phyloP scores from a whole-genome alignment of 805 yeast species.

The Blastobotrys terrestris region DNA sequence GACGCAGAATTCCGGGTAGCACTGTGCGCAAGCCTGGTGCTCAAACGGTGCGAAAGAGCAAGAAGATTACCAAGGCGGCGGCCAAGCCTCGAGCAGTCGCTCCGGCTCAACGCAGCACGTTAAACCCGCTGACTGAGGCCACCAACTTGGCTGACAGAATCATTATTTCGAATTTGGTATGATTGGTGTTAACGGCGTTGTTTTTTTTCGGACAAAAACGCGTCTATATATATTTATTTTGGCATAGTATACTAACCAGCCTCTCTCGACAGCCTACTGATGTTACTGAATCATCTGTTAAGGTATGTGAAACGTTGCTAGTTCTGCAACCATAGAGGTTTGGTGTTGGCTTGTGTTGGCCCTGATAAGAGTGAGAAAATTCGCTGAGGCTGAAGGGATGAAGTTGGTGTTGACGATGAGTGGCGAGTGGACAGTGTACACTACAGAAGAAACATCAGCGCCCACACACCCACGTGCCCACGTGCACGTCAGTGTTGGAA shows the following conservation, averaged over 20 bases:
- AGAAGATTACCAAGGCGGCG: conserved; percentile 10
- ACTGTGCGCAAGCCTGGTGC: conserved; percentile 27
- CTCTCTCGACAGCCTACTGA: conserved; percentile 53
- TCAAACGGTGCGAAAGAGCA: conserved; percentile 7
- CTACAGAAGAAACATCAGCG: too few relatives aligned
- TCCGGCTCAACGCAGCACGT: conserved; percentile 8
- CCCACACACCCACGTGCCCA: too few relatives aligned
- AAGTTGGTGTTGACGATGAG: too few relatives aligned
- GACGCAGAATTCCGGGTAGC: conserved; percentile 21
- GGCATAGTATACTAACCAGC: conserved; percentile 13
- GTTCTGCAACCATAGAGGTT: conserved; percentile 8
- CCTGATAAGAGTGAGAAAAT: not conserved
- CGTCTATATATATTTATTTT: not conserved
- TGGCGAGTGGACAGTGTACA: not conserved
- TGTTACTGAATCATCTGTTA: conserved; percentile 74
- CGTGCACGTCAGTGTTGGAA: too few relatives aligned
- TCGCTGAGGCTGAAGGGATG: too few relatives aligned
- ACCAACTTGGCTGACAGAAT: conserved; percentile 62
- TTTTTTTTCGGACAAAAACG: not conserved
- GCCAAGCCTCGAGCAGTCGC: conserved; percentile 34
- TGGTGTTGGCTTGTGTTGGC: conserved; percentile 6
- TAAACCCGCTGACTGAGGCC: conserved; percentile 30
- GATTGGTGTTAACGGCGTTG: conserved; percentile 1
- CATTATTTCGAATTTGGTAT: conserved; percentile 67
- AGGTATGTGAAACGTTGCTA: conserved; percentile 53